phyloP scores from a whole-genome alignment of 2,329 filamentous ascomycete species.

The Beauveria pseudobassiana region DNA sequence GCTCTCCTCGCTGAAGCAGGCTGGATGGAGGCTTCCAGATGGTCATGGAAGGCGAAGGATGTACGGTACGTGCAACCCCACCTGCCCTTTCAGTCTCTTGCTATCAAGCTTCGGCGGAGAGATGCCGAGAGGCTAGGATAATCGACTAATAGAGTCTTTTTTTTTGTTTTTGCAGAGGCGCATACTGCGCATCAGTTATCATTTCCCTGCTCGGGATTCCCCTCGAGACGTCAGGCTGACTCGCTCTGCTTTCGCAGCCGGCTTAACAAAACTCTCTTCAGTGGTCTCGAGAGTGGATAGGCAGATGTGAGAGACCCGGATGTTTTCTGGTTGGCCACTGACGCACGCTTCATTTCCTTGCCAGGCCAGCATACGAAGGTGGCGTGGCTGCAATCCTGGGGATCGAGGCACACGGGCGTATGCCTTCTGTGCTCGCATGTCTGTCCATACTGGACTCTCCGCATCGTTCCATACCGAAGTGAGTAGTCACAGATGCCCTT shows the following conservation, averaged over 20 bases:
- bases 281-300: conserved; percentile 71
- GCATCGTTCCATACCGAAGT: conserved; percentile 64
- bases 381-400: conserved; percentile 81
- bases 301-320: conserved; percentile 51
- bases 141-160: conserved; percentile 10
- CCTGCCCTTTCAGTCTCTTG: not conserved
- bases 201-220: conserved; percentile 80
- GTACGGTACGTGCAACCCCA: conserved; percentile 55
- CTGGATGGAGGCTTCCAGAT: conserved; percentile 86
- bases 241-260: conserved; percentile 58
- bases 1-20: conserved; percentile 78
- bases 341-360: not conserved
- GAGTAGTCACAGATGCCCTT: conserved; percentile 26
- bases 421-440: conserved; percentile 91
- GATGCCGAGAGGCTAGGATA: not conserved
- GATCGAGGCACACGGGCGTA: conserved; percentile 95
- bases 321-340: not conserved
- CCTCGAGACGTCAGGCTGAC: conserved; percentile 64
- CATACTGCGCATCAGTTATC: conserved; percentile 83
- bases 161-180: conserved; percentile 51
- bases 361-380: conserved; percentile 85
- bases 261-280: conserved; percentile 58
- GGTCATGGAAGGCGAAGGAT: conserved; percentile 77
- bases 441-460: conserved; percentile 80
- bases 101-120: not conserved